These are phyloP conservation scores for Cryptosporidium parvum DNA, from an alignment of 169 alveolate species.

Conservation along the genomic window DNA sequence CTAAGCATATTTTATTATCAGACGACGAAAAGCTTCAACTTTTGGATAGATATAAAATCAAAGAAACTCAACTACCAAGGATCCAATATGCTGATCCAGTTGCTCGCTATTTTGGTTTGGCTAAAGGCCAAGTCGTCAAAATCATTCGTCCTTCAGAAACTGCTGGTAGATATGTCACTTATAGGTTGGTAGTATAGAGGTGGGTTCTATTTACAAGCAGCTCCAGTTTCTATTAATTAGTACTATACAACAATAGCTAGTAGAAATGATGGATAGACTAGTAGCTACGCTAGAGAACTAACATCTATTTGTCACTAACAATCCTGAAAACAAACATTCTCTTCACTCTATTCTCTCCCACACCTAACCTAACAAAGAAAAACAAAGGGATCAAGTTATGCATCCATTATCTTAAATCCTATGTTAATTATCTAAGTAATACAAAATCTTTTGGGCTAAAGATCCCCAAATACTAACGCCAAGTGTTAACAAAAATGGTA, in stretches of 20 bases:
- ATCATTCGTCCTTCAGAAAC: conserved; percentile 97
- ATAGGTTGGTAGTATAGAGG: conserved; percentile 88
- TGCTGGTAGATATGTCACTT: conserved; percentile 99
- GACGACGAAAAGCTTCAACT: conserved; percentile 93
- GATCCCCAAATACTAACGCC: neutral
- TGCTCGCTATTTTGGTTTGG: conserved; percentile 94
- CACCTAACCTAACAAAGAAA: neutral
- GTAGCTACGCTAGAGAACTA: neutral
- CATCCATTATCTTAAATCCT: conserved; percentile 6
- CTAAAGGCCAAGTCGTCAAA: conserved; percentile 96
- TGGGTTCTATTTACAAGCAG: neutral
- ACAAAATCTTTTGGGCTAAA: conserved; percentile 3
- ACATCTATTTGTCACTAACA: neutral
- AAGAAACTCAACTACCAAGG: conserved; percentile 96
- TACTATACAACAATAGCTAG: neutral
- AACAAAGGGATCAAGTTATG: neutral
- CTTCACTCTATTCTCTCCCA: neutral
- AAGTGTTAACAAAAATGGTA: conserved; percentile 4
- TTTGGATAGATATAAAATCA: conserved; percentile 92
- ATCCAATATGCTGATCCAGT: conserved; percentile 96
- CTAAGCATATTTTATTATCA: conserved; percentile 94
- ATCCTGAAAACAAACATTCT: too few relatives aligned
- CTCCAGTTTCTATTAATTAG: neutral
- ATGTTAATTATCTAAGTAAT: conserved; percentile 7
- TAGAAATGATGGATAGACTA: neutral